Conservation (phyloP, 768 basidiomycete species). For the Leccinum barrowsii region DNA sequence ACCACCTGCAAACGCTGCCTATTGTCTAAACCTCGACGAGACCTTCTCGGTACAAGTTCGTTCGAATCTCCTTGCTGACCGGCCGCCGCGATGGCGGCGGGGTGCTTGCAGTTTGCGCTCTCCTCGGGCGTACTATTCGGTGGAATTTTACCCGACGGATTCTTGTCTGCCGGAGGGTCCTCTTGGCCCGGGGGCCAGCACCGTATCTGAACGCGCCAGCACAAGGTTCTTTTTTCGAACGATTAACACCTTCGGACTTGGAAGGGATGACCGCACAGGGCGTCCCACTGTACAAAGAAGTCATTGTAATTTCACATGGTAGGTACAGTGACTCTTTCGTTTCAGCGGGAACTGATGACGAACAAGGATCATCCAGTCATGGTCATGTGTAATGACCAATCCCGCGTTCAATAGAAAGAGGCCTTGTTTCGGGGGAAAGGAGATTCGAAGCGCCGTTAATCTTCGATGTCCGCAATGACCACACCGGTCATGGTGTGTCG, state of each 20-base stretch:
- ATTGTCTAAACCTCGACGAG: slow-evolving; percentile 1
- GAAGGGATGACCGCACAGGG: slow-evolving; percentile 6
- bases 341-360: slow-evolving; percentile 4
- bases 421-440: slow-evolving; percentile 10
- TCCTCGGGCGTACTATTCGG: slow-evolving; percentile 21
- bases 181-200: slow-evolving; percentile 2
- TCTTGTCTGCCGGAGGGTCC: slow-evolving; percentile 8
- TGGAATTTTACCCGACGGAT: slow-evolving; percentile 4
- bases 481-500: slow-evolving; percentile 20
- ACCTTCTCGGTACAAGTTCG: background rate
- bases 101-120: slow-evolving; percentile 12
- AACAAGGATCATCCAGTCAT: background rate
- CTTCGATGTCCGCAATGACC: slow-evolving; percentile 19
- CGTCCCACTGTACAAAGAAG: slow-evolving; percentile 2
- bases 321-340: background rate
- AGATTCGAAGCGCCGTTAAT: slow-evolving; percentile 17
- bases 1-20: background rate
- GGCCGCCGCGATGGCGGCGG: slow-evolving; percentile 28
- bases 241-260: background rate
- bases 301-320: background rate
- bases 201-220: slow-evolving; percentile 7
- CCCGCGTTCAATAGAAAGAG: slow-evolving; percentile 3
- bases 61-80: slow-evolving; percentile 20
- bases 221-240: background rate
- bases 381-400: slow-evolving; percentile 2